Evolutionary conservation across 345 rosid species (phyloP), one percentile per base, ranked within the genome.

Genomic region (Populus tremula): DNA sequence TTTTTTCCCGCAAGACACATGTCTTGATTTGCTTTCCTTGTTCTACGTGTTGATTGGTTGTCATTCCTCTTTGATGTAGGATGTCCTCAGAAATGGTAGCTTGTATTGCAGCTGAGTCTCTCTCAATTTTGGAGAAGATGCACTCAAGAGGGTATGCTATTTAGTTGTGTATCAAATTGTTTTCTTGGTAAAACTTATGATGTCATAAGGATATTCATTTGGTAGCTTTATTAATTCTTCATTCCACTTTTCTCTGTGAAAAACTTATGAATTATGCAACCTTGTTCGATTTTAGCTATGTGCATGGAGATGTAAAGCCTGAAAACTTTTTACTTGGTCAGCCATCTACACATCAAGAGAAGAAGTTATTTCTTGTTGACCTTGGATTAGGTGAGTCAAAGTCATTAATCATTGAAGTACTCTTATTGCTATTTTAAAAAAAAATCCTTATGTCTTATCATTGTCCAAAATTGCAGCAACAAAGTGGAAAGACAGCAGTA

Each of bases 271-370:
- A 59, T 59, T 23, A 50, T 69, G 2, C 14, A 4, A 10, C 45
- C 43, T 56, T 27, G 16, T 65, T 62, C 53, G 21, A 45, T 67
- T 77, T 63, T 63, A 82, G 85, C 71, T 82, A 82, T 74, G 85
- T 82, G 73, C 85, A 82, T 75, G 85, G 85, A 39, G 85, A 82
- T 74, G 85, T 82, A 75, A 82, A 82, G 69, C 85, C 82, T n/a
- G 85, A 82, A 65, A 82, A 82, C 79, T 82, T 82, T 61, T 82
- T 82, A 75, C 85, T 82, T 70, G 85, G 85, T 27, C 82, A 82
- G 61, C 85, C 85, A 43, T 61, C 54, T 38, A 78, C 85, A 14
- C 4, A 79, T n/a, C 79, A 82, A 67, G 85, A 82, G 73, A 82
- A 82, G 73, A 82, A 82, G 79, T 61, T 82, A 70, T 82, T 63